Evolutionary conservation across 768 basidiomycete genomes (phyloP).

Genomic region (Termitomyces bulborhizus): DNA sequence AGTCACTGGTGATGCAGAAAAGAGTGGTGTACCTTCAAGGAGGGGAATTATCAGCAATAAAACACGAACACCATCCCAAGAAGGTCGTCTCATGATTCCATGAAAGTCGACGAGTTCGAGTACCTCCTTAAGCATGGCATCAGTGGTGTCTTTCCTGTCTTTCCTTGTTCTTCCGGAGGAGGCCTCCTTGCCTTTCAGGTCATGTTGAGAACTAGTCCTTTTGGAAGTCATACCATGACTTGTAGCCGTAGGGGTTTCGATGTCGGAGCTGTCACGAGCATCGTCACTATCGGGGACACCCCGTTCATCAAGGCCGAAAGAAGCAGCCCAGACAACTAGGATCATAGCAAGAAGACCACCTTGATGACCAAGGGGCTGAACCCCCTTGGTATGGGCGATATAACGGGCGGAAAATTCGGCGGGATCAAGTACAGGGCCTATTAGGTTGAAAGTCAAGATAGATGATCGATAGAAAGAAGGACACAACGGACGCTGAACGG

Average conservation of each 20-base stretch:
- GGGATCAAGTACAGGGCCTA: constrained; percentile 85
- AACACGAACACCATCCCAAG: constrained; percentile 82
- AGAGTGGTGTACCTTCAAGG: constrained; percentile 56
- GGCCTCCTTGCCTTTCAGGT: constrained; percentile 20
- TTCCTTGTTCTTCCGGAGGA: constrained; percentile 28
- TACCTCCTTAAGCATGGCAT: constrained; percentile 70
- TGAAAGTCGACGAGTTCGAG: constrained; percentile 76
- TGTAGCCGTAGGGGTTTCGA: constrained; percentile 14
- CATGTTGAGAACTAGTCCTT: neutral
- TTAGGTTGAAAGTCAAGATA: neutral
- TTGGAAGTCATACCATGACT: constrained; percentile 2
- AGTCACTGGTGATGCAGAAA: neutral
- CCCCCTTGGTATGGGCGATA: constrained; percentile 56
- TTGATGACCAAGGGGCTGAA: constrained; percentile 58
- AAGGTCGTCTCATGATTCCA: constrained; percentile 72
- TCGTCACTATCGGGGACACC: constrained; percentile 47
- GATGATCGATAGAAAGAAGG: neutral
- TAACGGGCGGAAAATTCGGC: constrained; percentile 75
- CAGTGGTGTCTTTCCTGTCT: constrained; percentile 48
- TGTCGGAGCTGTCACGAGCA: constrained; percentile 5
- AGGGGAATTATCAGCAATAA: constrained; percentile 78
- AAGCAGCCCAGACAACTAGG: constrained; percentile 84
- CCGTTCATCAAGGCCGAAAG: constrained; percentile 80
- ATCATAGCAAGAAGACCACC: constrained; percentile 74
- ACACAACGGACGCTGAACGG: constrained; percentile 62